Conservation (phyloP, 495 filamentous ascomycete genomes). For the Aspergillus kassunensis region DNA sequence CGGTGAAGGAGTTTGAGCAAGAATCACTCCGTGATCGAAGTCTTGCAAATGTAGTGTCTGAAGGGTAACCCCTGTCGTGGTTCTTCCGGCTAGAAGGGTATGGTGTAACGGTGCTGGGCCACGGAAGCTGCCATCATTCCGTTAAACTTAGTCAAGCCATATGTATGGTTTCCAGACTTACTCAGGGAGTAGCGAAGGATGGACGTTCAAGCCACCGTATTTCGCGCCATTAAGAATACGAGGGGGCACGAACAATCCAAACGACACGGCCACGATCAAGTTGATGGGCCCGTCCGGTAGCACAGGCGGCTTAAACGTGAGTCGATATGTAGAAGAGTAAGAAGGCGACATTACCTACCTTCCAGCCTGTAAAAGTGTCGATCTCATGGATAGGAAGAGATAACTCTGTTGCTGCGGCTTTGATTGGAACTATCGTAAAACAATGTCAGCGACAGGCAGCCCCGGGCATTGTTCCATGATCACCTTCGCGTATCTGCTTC, state of each 20-base stretch:
- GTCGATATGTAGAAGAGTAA: constrained; percentile 1
- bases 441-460: constrained; percentile 6
- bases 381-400: constrained; percentile 66
- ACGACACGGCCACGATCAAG: constrained; percentile 91
- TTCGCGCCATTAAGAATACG: constrained; percentile 61
- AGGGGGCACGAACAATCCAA: constrained; percentile 82
- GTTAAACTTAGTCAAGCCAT: background rate
- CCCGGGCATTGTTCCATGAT: constrained; percentile 2
- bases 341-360: constrained; percentile 41
- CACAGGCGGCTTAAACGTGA: constrained; percentile 50
- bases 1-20: constrained; percentile 61
- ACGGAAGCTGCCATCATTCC: constrained; percentile 52
- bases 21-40: constrained; percentile 75
- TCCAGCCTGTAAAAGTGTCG: constrained; percentile 79
- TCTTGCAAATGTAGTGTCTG: constrained; percentile 72
- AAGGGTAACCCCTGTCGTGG: constrained; percentile 66
- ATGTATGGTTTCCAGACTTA: constrained; percentile 33
- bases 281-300: constrained; percentile 57
- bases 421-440: constrained; percentile 63
- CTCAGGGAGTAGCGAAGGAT: constrained; percentile 91
- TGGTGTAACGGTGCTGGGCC: constrained; percentile 77
- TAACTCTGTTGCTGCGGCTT: constrained; percentile 57
- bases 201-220: constrained; percentile 90
- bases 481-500: constrained; percentile 68
- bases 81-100: constrained; percentile 57